Evolutionary conservation across 768 basidiomycete genomes (phyloP), one percentile per base, ranked within the genome.

Genomic region (Kwoniella botswanensis): DNA sequence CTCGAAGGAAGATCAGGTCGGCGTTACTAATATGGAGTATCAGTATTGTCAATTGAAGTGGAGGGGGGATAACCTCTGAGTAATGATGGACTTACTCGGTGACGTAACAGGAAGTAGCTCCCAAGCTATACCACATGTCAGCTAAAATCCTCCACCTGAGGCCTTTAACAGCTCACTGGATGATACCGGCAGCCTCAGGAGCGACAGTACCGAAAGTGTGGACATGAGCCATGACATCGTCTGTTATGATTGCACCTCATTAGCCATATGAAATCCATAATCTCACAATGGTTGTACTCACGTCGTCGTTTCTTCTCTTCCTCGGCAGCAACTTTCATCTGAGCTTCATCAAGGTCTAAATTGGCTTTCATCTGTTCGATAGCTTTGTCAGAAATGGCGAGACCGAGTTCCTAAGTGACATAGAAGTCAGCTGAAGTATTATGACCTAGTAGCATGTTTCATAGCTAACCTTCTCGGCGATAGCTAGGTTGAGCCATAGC

Each of bases 141-240:
- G 65, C 42, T 67, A 17, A 26, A 26, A 26, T 26, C 4, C 26
- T 26, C 26, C 26, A 26, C 26, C 26, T 26, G 26, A 26, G 26
- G 26, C 26, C 2, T 2, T 26, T 26, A 26, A 2, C 26, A 26
- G 26, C 88, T 70, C 75, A 93, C 92, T 98, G 95, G 75, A 98
- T 97, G 79, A 98, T 96, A 18, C 94, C 93, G 17, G 94, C 94
- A 26, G 95, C 95, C 43, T 93, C 92, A 10, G 95, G 95, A 0
- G 95, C 95, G 63, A 95, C 91, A 56, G 87, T 88, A 5, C 95
- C 95, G 82, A 98, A 99, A 3, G 95, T 97, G 85, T 98, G 94
- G 55, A 99, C 97, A 80, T 99, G 97, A 0, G 97, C 97, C 97
- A 99, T 99, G 55, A 99, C 97, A 84, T 99, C 97, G 85, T 99